Conservation (phyloP, 2,329 filamentous ascomycete species). For the Penicillium fuscoglaucum region DNA sequence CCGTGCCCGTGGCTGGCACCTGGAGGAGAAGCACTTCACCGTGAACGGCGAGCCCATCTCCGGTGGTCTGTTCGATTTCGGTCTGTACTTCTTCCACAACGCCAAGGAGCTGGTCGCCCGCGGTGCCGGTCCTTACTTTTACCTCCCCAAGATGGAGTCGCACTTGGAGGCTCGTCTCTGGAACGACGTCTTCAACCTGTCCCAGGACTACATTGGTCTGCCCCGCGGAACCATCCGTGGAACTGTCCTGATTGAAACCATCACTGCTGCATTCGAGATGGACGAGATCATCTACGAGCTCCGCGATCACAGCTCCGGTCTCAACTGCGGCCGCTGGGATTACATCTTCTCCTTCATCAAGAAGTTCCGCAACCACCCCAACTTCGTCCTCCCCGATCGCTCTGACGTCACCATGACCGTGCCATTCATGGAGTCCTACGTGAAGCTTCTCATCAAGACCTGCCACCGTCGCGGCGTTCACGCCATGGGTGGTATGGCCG, state of each 20-base stretch:
- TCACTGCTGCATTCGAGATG: slow-evolving; percentile 98
- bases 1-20: slow-evolving; percentile 93
- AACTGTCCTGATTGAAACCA: slow-evolving; percentile 96
- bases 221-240: slow-evolving; percentile 87
- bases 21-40: slow-evolving; percentile 97
- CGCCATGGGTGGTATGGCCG: slow-evolving; percentile 98
- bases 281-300: slow-evolving; percentile 99
- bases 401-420: slow-evolving; percentile 93
- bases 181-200: slow-evolving; percentile 97
- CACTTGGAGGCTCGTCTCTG: slow-evolving; percentile 95
- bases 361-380: slow-evolving; percentile 93
- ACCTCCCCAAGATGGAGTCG: slow-evolving; percentile 96
- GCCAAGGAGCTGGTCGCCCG: slow-evolving; percentile 81
- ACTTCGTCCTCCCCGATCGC: slow-evolving; percentile 91
- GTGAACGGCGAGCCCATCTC: slow-evolving; percentile 94
- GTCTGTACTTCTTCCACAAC: slow-evolving; percentile 99
- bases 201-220: slow-evolving; percentile 90
- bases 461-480: slow-evolving; percentile 97
- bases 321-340: slow-evolving; percentile 99
- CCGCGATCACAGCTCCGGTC: slow-evolving; percentile 88
- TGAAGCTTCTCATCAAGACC: slow-evolving; percentile 96
- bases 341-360: slow-evolving; percentile 99
- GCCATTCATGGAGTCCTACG: slow-evolving; percentile 97
- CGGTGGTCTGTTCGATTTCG: slow-evolving; percentile 91
- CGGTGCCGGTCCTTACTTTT: slow-evolving; percentile 93